phyloP scores from a whole-genome alignment of 2,329 filamentous ascomycete genomes.

The Colletotrichum sp. region DNA sequence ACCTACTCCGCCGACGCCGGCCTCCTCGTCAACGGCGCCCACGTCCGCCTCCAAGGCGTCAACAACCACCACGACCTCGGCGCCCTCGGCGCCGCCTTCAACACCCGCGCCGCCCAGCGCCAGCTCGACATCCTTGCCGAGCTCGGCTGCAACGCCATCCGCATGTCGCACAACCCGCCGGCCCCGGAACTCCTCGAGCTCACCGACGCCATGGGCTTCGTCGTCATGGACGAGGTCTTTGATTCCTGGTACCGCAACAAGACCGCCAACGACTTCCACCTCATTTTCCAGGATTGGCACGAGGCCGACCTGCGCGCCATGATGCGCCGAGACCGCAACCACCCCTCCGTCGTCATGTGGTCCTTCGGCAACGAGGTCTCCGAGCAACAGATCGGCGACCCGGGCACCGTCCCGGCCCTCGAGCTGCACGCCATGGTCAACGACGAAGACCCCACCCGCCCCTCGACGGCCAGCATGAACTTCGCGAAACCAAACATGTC shows the following conservation, averaged over 20 bases:
- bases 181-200: slow-evolving; percentile 55
- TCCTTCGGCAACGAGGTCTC: slow-evolving; percentile 59
- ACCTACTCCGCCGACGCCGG: slow-evolving; percentile 44
- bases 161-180: slow-evolving; percentile 59
- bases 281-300: slow-evolving; percentile 58
- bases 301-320: slow-evolving; percentile 57
- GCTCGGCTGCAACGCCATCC: slow-evolving; percentile 54
- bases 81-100: slow-evolving; percentile 55
- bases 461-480: slow-evolving; percentile 52
- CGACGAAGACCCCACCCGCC: slow-evolving; percentile 53
- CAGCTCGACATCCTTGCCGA: slow-evolving; percentile 55
- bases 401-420: slow-evolving; percentile 35
- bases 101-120: slow-evolving; percentile 50
- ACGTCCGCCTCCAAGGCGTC: slow-evolving; percentile 48
- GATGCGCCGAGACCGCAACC: slow-evolving; percentile 59
- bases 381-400: slow-evolving; percentile 45
- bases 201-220: slow-evolving; percentile 52
- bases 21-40: slow-evolving; percentile 50
- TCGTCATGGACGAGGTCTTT: slow-evolving; percentile 61
- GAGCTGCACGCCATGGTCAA: slow-evolving; percentile 45
- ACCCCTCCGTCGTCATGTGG: slow-evolving; percentile 58
- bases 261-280: slow-evolving; percentile 52
- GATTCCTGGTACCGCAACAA: slow-evolving; percentile 56
- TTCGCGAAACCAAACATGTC: slow-evolving; percentile 41
- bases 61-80: slow-evolving; percentile 59